Conservation (phyloP, 208 protist genomes). For the Blechomonas ayalai region DNA sequence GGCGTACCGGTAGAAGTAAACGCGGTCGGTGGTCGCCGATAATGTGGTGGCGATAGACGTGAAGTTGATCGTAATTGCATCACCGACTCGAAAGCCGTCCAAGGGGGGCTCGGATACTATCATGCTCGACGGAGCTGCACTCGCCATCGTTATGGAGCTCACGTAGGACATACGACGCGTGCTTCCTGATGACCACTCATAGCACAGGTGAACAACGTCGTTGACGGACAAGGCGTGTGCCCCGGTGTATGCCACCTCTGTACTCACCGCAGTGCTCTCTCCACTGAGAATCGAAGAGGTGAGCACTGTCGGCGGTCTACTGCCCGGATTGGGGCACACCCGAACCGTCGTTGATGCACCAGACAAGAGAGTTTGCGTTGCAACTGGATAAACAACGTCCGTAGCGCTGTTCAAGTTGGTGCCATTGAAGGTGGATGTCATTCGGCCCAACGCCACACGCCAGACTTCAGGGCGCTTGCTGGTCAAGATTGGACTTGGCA, state of each 20-base stretch:
- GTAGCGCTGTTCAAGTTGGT: conserved; percentile 25
- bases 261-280: conserved; percentile 11
- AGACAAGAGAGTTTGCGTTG: conserved; percentile 18
- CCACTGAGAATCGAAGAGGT: conserved; percentile 20
- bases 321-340: conserved; percentile 42
- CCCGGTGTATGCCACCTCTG: conserved; percentile 30
- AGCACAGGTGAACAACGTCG: conserved; percentile 60
- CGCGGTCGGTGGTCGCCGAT: conserved; percentile 22
- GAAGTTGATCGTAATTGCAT: conserved; percentile 36
- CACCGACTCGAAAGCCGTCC: conserved; percentile 32
- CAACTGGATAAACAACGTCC: conserved; percentile 45
- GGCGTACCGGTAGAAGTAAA: conserved; percentile 76
- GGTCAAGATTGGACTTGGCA: conserved; percentile 26
- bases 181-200: conserved; percentile 36
- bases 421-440: conserved; percentile 47
- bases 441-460: conserved; percentile 49
- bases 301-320: conserved; percentile 20
- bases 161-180: conserved; percentile 40
- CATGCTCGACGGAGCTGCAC: conserved; percentile 38
- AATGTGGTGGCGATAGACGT: conserved; percentile 21
- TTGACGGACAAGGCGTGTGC: conserved; percentile 28
- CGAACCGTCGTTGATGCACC: conserved; percentile 6
- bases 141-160: conserved; percentile 23
- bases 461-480: conserved; percentile 32
- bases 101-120: conserved; percentile 8